Percentiles rank a stretch among this genome's conserved stretches.
Evolutionary conservation across 176 grass and related monocot species (phyloP).

Genomic region (Oryza brachyantha): DNA sequence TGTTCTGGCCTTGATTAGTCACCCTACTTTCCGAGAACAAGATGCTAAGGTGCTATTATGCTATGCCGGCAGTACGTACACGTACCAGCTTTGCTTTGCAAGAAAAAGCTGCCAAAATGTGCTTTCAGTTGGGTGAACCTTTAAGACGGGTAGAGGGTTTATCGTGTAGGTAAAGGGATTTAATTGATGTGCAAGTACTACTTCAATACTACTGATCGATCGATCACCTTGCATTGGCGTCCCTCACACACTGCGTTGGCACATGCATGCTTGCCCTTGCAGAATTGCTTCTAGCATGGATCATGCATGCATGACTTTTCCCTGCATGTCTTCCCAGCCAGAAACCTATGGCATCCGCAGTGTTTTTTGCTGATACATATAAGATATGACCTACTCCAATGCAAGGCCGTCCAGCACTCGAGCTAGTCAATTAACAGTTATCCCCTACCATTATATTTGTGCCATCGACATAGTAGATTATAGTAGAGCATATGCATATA

Average conservation of each 20-base stretch:
- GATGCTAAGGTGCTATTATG: constrained; percentile 41
- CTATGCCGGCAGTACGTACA: constrained; percentile 29
- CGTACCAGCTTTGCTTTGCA: constrained; percentile 42
- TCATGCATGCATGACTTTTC: constrained; percentile 28
- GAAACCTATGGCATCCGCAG: constrained; percentile 19
- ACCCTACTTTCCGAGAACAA: constrained; percentile 17
- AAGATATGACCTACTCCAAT: constrained; percentile 18
- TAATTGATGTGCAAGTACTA: constrained; percentile 36
- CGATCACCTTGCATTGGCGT: not conserved
- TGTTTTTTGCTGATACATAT: constrained; percentile 2
- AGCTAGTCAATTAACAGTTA: constrained; percentile 15
- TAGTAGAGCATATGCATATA: too few relatives aligned
- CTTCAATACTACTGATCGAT: not conserved
- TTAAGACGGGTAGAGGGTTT: constrained; percentile 32
- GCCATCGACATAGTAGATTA: constrained; percentile 10
- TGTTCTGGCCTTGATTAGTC: constrained; percentile 24
- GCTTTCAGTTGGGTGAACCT: constrained; percentile 44
- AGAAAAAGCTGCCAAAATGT: constrained; percentile 48
- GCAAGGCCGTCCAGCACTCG: not conserved
- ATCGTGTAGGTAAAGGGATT: constrained; percentile 46
- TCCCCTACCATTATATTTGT: not conserved
- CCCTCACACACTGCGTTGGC: not conserved
- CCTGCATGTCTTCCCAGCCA: constrained; percentile 21
- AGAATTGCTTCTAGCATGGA: constrained; percentile 38
- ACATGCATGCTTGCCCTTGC: constrained; percentile 25